These are phyloP conservation scores for Trametes pubescens DNA, from an alignment of 1,284 basidiomycete genomes.

Conservation along the genomic window DNA sequence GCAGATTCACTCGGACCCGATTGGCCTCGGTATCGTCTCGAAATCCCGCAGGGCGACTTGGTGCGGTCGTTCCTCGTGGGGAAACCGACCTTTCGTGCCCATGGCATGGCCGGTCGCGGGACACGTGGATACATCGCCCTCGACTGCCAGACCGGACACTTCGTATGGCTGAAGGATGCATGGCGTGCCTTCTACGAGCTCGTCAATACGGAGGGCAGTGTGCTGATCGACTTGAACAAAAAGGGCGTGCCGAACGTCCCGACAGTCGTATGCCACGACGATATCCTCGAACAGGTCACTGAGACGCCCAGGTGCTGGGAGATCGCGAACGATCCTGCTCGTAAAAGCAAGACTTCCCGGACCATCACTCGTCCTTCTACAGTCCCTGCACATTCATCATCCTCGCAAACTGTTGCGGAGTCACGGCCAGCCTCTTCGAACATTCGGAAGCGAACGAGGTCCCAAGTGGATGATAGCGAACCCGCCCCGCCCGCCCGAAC, in stretches of 20 bases:
- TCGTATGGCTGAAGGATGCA: conserved; percentile 28
- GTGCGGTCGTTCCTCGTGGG: background rate
- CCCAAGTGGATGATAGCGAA: background rate
- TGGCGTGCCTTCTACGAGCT: conserved; percentile 23
- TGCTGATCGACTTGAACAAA: conserved; percentile 12
- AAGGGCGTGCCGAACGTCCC: conserved; percentile 13
- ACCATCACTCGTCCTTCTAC: background rate
- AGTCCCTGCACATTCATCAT: background rate
- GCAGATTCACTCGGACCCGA: background rate
- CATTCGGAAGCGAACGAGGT: background rate
- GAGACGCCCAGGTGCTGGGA: background rate
- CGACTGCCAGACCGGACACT: conserved; percentile 3
- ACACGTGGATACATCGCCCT: conserved; percentile 26
- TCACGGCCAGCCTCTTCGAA: background rate
- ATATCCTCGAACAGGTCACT: conserved; percentile 12
- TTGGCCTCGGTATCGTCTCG: background rate
- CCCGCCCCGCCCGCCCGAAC: too few relatives aligned
- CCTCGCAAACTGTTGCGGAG: background rate
- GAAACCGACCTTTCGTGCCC: conserved; percentile 16
- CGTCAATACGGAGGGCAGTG: conserved; percentile 24
- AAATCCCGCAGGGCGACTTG: conserved; percentile 1
- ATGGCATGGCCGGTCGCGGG: conserved; percentile 16
- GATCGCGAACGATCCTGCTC: background rate
- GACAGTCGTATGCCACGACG: conserved; percentile 25
- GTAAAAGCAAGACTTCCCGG: too few relatives aligned